Evolutionary conservation across 768 basidiomycete genomes (phyloP), one percentile per base, ranked within the genome.

Genomic region (Lyophyllum semitale): DNA sequence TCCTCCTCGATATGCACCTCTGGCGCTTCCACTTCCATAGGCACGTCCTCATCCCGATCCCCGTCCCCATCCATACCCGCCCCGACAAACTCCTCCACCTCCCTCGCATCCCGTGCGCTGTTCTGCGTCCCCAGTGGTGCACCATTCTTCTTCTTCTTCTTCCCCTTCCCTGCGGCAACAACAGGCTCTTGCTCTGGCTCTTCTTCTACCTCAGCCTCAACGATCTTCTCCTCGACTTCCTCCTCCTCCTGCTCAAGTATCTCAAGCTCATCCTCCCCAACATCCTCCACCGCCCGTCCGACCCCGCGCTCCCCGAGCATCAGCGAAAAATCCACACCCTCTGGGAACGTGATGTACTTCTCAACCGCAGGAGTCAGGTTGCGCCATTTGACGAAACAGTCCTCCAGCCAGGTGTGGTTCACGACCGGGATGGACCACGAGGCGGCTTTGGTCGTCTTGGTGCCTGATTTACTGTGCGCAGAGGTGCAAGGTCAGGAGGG

Each of bases 341-440:
- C 75, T 0, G 89, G 85, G 58, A 89, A 93, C 25, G 76, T 63
- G 56, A 86, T 82, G 69, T 93, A 93, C 53, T 85, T 87, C 47
- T 84, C 82, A 17, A 77, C 69, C 0, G 81, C 85, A 12, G 83
- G 79, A 0, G 87, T 86, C 54, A 91, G 73, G 30, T 80, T 77
- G 44, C 81, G 80, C 94, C 95, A 97, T 48, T 84, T 78, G 20
- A 84, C 71, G 64, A 95, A 90, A 66, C 92, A 95, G 58, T 95
- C 92, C 65, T 97, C 95, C 3, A 97, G 77, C 93, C 93, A 97
- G 0, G 81, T 79, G 62, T 98, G 95, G 61, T 94, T 96, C 11
- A 95, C 88, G 54, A 95, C 77, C 0, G 93, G 88, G 57, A 95
- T 89, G 0, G 82, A 83, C 95, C 95, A 96, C 0, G 83, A 74